Conservation (phyloP, 179 eudicot species). For the Silene vulgaris region DNA sequence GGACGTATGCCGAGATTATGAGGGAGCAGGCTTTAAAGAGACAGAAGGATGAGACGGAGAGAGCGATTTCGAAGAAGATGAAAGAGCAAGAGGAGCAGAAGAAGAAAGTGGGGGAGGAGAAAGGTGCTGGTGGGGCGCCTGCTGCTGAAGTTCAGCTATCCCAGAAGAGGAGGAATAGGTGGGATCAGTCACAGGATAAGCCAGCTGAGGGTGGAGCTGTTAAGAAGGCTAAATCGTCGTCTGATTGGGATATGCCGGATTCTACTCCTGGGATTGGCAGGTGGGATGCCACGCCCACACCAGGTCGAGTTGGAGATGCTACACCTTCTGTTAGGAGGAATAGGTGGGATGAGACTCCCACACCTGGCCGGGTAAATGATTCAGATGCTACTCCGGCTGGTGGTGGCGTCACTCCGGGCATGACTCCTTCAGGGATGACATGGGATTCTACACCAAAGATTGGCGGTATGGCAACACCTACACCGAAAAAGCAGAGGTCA, state of each 20-base stretch:
- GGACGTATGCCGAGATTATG: constrained; percentile 82
- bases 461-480: constrained; percentile 66
- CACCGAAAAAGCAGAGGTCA: constrained; percentile 80
- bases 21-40: constrained; percentile 66
- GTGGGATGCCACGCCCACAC: constrained; percentile 96
- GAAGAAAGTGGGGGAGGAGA: constrained; percentile 39
- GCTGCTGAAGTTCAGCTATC: constrained; percentile 34
- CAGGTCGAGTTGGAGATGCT: constrained; percentile 78
- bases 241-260: constrained; percentile 90
- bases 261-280: constrained; percentile 85
- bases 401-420: constrained; percentile 84
- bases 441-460: constrained; percentile 93
- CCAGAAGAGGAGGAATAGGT: constrained; percentile 88
- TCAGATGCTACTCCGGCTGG: constrained; percentile 80
- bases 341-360: constrained; percentile 90
- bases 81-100: constrained; percentile 63
- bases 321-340: constrained; percentile 74
- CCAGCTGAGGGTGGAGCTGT: constrained; percentile 29
- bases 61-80: constrained; percentile 55
- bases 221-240: constrained; percentile 66
- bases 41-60: constrained; percentile 59
- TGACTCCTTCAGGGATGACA: constrained; percentile 85
- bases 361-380: constrained; percentile 69
- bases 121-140: constrained; percentile 21
- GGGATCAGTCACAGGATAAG: constrained; percentile 75